Evolutionary conservation across 2,329 filamentous ascomycete genomes (phyloP).

Genomic region (Verticillium tricorpus): DNA sequence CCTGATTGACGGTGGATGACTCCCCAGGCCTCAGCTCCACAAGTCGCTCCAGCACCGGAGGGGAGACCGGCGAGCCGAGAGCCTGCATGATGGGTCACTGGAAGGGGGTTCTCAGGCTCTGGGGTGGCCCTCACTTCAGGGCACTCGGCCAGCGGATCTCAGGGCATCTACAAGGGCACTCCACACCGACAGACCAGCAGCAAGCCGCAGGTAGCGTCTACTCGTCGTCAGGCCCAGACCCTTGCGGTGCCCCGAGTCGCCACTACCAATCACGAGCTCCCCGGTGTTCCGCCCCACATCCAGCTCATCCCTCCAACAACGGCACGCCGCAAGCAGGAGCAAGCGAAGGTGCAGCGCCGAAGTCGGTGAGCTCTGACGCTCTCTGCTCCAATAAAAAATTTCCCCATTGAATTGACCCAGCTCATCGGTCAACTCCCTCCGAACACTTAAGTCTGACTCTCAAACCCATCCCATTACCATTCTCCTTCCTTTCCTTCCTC

Average conservation of each 20-base stretch:
- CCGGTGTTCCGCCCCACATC: slow-evolving; percentile 4
- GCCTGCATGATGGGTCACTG: neutral
- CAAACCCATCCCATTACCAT: slow-evolving; percentile 9
- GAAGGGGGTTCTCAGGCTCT: neutral
- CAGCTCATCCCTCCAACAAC: slow-evolving; percentile 10
- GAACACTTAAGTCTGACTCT: slow-evolving; percentile 5
- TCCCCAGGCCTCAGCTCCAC: neutral
- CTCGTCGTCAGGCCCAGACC: slow-evolving; percentile 4
- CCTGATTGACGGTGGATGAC: neutral
- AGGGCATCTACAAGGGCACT: neutral
- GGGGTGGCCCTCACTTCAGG: neutral
- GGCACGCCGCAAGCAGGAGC: slow-evolving; percentile 1
- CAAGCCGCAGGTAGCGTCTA: slow-evolving; percentile 9
- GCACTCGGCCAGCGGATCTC: neutral
- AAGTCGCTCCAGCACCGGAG: neutral
- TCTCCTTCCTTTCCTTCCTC: slow-evolving; percentile 7
- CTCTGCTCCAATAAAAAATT: slow-evolving; percentile 16
- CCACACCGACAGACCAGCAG: neutral
- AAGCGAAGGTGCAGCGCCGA: slow-evolving; percentile 9
- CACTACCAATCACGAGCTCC: slow-evolving; percentile 8
- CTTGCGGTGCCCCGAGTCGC: slow-evolving; percentile 11
- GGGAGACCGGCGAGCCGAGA: neutral
- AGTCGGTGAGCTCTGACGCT: slow-evolving; percentile 12
- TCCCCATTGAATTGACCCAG: slow-evolving; percentile 15
- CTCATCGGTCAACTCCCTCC: slow-evolving; percentile 13